These are phyloP conservation scores for Trichoderma brevicompactum DNA, from an alignment of 2,329 filamentous ascomycete genomes.

Conservation along the genomic window DNA sequence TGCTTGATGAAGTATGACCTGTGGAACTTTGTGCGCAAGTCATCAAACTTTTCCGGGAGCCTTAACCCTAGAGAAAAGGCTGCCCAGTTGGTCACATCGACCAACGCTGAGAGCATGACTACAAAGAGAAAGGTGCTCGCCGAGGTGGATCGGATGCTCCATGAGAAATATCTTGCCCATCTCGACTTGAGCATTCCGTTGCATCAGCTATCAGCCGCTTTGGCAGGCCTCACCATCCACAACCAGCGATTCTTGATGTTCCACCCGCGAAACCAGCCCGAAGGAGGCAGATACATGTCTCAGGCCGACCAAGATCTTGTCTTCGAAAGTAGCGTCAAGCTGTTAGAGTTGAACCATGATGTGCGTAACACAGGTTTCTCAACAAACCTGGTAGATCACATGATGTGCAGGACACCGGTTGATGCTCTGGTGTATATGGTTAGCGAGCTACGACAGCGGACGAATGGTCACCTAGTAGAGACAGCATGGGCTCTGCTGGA, in stretches of 20 bases:
- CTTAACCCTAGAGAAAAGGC: conserved; percentile 17
- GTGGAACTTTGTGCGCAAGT: conserved; percentile 18
- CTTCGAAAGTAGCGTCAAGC: conserved; percentile 17
- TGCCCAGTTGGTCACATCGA: background rate
- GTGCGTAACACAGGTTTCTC: conserved; percentile 16
- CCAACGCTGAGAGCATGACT: background rate
- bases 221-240: conserved; percentile 14
- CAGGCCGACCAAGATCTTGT: conserved; percentile 10
- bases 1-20: conserved; percentile 55
- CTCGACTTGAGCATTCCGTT: conserved; percentile 17
- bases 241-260: conserved; percentile 19
- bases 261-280: conserved; percentile 1
- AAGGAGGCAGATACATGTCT: conserved; percentile 10
- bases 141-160: background rate
- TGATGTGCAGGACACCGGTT: background rate
- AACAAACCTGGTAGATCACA: conserved; percentile 5
- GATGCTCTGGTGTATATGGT: conserved; percentile 19
- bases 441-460: background rate
- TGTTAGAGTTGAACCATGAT: background rate
- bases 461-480: background rate
- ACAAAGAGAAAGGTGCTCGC: background rate
- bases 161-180: conserved; percentile 17
- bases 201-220: conserved; percentile 8
- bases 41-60: background rate
- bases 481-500: background rate